phyloP scores from a whole-genome alignment of 331 rosid species.

The Malus hybrid region DNA sequence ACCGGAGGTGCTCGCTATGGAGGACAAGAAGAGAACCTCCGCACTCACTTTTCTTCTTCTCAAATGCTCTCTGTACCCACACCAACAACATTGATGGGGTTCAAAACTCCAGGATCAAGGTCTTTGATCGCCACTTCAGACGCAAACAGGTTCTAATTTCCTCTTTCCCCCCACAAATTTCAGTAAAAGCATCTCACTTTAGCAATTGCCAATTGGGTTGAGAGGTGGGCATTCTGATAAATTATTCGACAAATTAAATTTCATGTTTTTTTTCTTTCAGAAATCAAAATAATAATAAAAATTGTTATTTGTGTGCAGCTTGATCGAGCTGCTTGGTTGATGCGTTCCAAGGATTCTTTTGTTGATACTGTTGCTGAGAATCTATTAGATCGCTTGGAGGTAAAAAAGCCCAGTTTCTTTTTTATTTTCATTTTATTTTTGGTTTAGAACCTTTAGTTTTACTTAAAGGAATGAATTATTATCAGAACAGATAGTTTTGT shows the following conservation, averaged over 20 bases:
- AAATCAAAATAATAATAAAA: too few species aligned
- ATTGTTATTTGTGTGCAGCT: constrained; percentile 31
- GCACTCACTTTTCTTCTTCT: not conserved
- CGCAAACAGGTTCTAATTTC: constrained; percentile 45
- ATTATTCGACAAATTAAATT: not conserved
- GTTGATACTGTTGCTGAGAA: constrained; percentile 65
- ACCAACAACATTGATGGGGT: constrained; percentile 15
- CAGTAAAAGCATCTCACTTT: not conserved
- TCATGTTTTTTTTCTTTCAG: not conserved
- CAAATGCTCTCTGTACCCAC: constrained; percentile 28
- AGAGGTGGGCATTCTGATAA: not conserved
- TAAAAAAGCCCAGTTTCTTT: not conserved
- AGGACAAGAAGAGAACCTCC: not conserved
- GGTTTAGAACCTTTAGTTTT: not conserved
- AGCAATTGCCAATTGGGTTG: not conserved
- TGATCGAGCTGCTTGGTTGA: constrained; percentile 89
- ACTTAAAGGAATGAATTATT: not conserved
- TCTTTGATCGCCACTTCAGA: constrained; percentile 79
- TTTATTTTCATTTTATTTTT: not conserved
- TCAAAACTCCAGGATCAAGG: constrained; percentile 39
- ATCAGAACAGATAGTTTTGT: not conserved
- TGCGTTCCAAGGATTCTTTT: constrained; percentile 62
- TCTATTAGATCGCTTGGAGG: constrained; percentile 83
- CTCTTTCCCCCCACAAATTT: not conserved
- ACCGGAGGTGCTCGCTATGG: constrained; percentile 13